phyloP scores from a whole-genome alignment of 306 rosid species.

The Corylus americana region DNA sequence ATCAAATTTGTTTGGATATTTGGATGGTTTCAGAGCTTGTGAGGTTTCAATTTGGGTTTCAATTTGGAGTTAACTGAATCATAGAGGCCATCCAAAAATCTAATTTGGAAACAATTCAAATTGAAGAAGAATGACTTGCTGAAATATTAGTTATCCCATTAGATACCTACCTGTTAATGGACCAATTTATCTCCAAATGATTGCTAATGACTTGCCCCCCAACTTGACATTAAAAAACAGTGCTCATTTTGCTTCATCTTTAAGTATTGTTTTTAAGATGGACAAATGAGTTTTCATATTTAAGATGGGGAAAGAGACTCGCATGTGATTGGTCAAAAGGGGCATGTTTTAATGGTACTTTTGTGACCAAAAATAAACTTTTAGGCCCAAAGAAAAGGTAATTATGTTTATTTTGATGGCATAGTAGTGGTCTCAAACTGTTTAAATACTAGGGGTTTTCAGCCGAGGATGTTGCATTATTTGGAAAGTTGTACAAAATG shows the following conservation, averaged over 20 bases:
- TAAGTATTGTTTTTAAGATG: not conserved
- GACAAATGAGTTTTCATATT: not conserved
- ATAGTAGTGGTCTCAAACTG: not conserved
- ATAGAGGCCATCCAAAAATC: not conserved
- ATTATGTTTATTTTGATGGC: not conserved
- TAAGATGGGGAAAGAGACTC: not conserved
- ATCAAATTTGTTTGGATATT: not conserved
- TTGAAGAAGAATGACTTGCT: not conserved
- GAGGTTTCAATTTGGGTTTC: not conserved
- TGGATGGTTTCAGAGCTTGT: not conserved
- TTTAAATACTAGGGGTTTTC: not conserved
- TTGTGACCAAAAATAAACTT: not conserved
- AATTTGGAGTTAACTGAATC: not conserved
- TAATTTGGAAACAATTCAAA: not conserved
- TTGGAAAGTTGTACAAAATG: not conserved
- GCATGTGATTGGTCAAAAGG: not conserved
- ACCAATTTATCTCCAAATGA: not conserved
- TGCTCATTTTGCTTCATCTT: not conserved
- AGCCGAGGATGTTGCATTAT: not conserved
- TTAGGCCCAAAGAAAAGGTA: not conserved
- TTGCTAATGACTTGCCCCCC: not conserved
- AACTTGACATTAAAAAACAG: not conserved
- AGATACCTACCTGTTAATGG: not conserved
- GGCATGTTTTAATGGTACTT: not conserved
- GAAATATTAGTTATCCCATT: not conserved